Base-by-base conservation (phyloP, 352 stramenopile genomes). In the Blastocystis sp. region DNA sequence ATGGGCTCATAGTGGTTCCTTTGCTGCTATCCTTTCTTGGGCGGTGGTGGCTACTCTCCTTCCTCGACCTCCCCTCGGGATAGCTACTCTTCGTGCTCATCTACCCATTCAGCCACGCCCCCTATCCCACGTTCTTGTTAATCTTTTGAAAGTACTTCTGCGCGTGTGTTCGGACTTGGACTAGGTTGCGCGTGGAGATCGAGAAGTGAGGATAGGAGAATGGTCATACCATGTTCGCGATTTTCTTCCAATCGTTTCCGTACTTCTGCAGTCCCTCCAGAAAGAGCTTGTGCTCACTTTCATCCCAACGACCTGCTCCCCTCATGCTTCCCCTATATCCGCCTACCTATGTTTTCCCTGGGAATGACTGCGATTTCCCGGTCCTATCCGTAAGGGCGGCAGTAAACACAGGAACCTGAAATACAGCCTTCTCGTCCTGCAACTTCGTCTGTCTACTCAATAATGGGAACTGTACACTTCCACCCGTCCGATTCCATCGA, bases 201-300 rank as follows among this genome's bases (percentile, higher is more conserved):
- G 70, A 19, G 3, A 52, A 2, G 38, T 63, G 0, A 9, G n/a
- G 2, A 42, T 34, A 61, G 10, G 6, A 62, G 28, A 2, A 34
- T 59, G 77, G 24, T 38, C 48, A 54, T 70, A 90, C 89, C 57
- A 90, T 89, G 48, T 69, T 40, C 6, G 89, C 69, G 7, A 91
- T 95, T 89, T 95, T 94, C 89, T 96, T 96, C 94, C 94, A 96
- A 11, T 94, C 95, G 90, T 94, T 95, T 69, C 94, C 94, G 79
- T 95, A 95, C 24, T 93, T 90, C 59, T 93, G 89, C 0, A 96
- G 90, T 0, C 94, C 94, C 87, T 96, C 92, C 0, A 96, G 90
- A 89, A 96, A 96, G 40, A 94, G 89, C 79, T 94, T 92, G 89
- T 96, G 94, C 89, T 96, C 94, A 63, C 91, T 91, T 90, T 95